Evolutionary conservation across 768 basidiomycete species (phyloP).

Genomic region (Fomitopsis serialis): DNA sequence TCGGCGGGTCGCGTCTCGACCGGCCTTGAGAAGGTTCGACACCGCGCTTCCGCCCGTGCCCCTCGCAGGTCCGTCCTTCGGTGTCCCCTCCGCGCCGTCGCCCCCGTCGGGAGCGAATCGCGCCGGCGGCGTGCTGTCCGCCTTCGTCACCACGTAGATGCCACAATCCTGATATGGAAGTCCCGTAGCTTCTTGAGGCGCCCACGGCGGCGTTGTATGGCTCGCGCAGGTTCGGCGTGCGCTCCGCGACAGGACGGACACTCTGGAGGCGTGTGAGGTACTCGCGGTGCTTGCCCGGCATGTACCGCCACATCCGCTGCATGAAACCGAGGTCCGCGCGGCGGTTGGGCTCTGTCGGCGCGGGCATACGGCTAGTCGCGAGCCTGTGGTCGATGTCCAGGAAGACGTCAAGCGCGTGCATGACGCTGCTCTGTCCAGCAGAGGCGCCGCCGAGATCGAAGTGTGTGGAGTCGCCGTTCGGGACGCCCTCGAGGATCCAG

Average conservation of each 20-base stretch:
- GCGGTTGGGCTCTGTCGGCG: slow-evolving; percentile 61
- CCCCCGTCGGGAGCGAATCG: background rate
- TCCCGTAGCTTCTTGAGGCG: slow-evolving; percentile 83
- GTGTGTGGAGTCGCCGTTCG: slow-evolving; percentile 35
- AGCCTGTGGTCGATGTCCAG: slow-evolving; percentile 87
- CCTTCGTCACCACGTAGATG: slow-evolving; percentile 86
- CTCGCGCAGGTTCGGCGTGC: slow-evolving; percentile 53
- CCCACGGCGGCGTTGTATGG: slow-evolving; percentile 77
- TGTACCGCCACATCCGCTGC: slow-evolving; percentile 90
- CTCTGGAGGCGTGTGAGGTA: slow-evolving; percentile 74
- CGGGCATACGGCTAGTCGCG: slow-evolving; percentile 59
- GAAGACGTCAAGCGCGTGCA: slow-evolving; percentile 83
- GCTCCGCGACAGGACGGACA: slow-evolving; percentile 55
- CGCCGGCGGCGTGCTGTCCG: slow-evolving; percentile 44
- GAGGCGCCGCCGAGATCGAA: slow-evolving; percentile 83
- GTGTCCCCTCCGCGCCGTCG: slow-evolving; percentile 17
- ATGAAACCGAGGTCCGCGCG: slow-evolving; percentile 76
- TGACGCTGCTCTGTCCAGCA: slow-evolving; percentile 90
- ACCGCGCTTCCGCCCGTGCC: slow-evolving; percentile 92
- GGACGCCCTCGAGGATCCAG: slow-evolving; percentile 81
- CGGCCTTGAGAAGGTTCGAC: slow-evolving; percentile 78
- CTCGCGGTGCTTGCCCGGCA: slow-evolving; percentile 87
- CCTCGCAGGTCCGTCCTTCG: slow-evolving; percentile 43
- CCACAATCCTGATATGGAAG: slow-evolving; percentile 84
- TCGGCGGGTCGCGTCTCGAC: slow-evolving; percentile 80